Percentiles rank a stretch among this genome's conserved stretches.
These are phyloP conservation scores for Phytophthora macrochlamydospora DNA, from an alignment of 352 stramenopile genomes.

Conservation along the genomic window DNA sequence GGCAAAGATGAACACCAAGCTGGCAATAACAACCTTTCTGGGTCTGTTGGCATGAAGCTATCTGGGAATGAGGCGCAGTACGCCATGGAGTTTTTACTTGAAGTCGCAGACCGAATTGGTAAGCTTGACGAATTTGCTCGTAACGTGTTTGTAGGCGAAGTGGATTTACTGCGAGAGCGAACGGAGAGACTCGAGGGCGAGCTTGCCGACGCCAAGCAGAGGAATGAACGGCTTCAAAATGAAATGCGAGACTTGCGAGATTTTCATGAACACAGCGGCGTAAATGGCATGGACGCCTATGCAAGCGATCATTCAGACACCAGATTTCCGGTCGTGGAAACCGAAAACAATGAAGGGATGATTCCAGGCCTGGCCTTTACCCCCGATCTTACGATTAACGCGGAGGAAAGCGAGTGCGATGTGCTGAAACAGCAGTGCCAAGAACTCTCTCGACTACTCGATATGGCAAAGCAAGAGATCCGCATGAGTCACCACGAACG, in stretches of 20 bases:
- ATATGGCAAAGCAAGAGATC: constrained; percentile 83
- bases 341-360: constrained; percentile 19
- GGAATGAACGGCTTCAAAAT: constrained; percentile 39
- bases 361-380: constrained; percentile 15
- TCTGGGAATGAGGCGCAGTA: constrained; percentile 48
- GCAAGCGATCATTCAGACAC: not conserved
- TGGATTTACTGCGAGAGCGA: constrained; percentile 18
- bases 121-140: constrained; percentile 47
- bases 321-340: constrained; percentile 3
- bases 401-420: constrained; percentile 21
- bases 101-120: constrained; percentile 45
- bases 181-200: constrained; percentile 18
- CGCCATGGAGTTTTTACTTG: constrained; percentile 45
- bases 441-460: constrained; percentile 55
- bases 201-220: constrained; percentile 6
- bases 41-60: constrained; percentile 7
- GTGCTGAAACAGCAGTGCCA: constrained; percentile 49
- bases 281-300: constrained; percentile 15
- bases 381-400: not conserved
- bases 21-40: constrained; percentile 4
- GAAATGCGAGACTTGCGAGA: constrained; percentile 51
- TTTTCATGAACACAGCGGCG: constrained; percentile 43
- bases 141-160: constrained; percentile 37
- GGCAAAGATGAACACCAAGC: constrained; percentile 9
- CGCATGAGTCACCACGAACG: constrained; percentile 60